phyloP scores from a whole-genome alignment of 805 yeast species.

The Candida ovalis region DNA sequence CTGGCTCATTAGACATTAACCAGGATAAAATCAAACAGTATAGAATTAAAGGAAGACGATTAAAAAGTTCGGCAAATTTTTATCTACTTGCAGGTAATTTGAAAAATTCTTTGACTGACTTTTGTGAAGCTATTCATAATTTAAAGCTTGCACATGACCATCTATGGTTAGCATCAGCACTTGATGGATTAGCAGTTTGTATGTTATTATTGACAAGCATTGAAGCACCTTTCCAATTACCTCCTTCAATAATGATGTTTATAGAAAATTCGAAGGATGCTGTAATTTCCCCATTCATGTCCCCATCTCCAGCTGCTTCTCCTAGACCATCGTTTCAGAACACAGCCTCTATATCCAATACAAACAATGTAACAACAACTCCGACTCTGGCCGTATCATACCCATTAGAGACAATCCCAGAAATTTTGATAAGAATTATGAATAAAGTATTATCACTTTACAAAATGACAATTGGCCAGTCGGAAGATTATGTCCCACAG shows the following conservation, averaged over 20 bases:
- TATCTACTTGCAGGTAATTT: slow-evolving; percentile 78
- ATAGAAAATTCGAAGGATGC: slow-evolving; percentile 25
- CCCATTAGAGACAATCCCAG: slow-evolving; percentile 28
- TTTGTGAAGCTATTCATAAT: slow-evolving; percentile 65
- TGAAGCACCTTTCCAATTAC: slow-evolving; percentile 48
- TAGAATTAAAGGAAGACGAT: slow-evolving; percentile 66
- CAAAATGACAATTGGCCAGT: slow-evolving; percentile 48
- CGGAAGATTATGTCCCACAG: slow-evolving; percentile 79
- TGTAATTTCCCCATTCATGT: slow-evolving; percentile 14
- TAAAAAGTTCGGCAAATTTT: slow-evolving; percentile 72
- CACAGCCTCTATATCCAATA: slow-evolving; percentile 13
- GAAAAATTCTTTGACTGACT: slow-evolving; percentile 62
- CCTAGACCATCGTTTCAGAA: slow-evolving; percentile 46
- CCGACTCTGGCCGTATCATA: slow-evolving; percentile 12
- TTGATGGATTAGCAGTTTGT: slow-evolving; percentile 77
- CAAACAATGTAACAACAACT: slow-evolving; percentile 6
- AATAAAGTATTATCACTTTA: slow-evolving; percentile 41
- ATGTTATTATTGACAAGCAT: slow-evolving; percentile 56
- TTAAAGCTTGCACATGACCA: slow-evolving; percentile 65
- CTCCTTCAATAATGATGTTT: slow-evolving; percentile 29
- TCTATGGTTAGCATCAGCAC: slow-evolving; percentile 83
- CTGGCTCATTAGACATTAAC: slow-evolving; percentile 29
- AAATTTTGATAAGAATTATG: slow-evolving; percentile 36
- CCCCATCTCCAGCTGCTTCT: slow-evolving; percentile 35
- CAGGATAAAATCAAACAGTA: slow-evolving; percentile 34